A percentile compares a stretch with the other conserved stretches of the same genome.
phyloP scores from a whole-genome alignment of 495 filamentous ascomycete species.

The Neurospora sp. region DNA sequence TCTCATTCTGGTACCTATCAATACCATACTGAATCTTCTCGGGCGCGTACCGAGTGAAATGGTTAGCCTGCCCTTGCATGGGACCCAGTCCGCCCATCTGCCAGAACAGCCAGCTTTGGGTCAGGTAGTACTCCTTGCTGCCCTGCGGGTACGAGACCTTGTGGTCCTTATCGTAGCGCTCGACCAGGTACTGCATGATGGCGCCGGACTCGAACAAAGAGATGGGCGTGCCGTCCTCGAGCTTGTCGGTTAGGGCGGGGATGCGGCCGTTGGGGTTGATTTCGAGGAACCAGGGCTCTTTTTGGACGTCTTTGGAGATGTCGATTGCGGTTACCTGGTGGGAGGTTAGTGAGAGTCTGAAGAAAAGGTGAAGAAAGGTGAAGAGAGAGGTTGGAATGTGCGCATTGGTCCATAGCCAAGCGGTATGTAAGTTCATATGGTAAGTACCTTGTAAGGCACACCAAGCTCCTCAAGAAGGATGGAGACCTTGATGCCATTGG shows the following conservation, averaged over 20 bases:
- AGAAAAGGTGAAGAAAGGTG: neutral
- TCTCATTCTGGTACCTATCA: constrained; percentile 73
- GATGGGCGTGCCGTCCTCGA: constrained; percentile 62
- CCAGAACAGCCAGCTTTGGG: constrained; percentile 60
- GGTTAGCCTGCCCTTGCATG: constrained; percentile 89
- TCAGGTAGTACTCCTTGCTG: constrained; percentile 65
- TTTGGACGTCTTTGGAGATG: constrained; percentile 65
- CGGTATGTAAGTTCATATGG: neutral
- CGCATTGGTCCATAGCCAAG: neutral
- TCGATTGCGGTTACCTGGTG: constrained; percentile 51
- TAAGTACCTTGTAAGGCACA: constrained; percentile 46
- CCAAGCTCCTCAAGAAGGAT: constrained; percentile 85
- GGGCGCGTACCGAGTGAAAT: constrained; percentile 76
- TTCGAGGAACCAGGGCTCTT: constrained; percentile 66
- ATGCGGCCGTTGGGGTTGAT: constrained; percentile 96
- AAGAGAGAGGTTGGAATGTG: neutral
- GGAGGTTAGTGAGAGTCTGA: neutral
- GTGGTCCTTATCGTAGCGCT: constrained; percentile 67
- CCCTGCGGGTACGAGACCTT: constrained; percentile 75
- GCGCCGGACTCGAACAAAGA: constrained; percentile 73
- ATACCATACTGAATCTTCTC: constrained; percentile 82
- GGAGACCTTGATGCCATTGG: constrained; percentile 73
- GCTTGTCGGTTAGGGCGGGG: constrained; percentile 77
- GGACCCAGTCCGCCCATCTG: constrained; percentile 71
- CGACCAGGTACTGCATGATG: constrained; percentile 79